A percentile compares a stretch with the other conserved stretches of the same genome.
Conservation (phyloP, 495 filamentous ascomycete species). For the Hyaloscypha hepaticicola region DNA sequence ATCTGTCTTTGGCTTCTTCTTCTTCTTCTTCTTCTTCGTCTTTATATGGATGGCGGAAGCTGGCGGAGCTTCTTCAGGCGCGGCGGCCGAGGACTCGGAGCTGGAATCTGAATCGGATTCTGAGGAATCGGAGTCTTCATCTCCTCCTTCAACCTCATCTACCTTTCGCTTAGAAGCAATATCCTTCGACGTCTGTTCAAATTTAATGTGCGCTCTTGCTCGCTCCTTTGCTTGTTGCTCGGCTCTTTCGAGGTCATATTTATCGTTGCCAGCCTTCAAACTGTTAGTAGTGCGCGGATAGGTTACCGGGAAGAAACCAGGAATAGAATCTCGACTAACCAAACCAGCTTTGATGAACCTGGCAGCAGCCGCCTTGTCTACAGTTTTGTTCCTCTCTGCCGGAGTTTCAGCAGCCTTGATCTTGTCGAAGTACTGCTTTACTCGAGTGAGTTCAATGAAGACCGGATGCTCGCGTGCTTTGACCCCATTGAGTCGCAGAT, state of each 20-base stretch:
- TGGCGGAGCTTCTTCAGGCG: background rate
- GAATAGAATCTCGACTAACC: conserved; percentile 42
- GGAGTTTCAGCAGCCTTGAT: conserved; percentile 64
- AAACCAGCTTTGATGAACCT: conserved; percentile 81
- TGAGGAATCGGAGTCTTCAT: conserved; percentile 32
- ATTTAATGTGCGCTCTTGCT: conserved; percentile 50
- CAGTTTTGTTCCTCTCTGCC: conserved; percentile 53
- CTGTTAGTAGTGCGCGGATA: conserved; percentile 14
- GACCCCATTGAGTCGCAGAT: conserved; percentile 74
- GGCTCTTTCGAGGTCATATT: conserved; percentile 53
- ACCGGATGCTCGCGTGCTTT: conserved; percentile 82
- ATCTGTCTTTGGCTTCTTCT: conserved; percentile 23
- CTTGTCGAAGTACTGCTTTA: conserved; percentile 92
- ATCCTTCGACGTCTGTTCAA: conserved; percentile 33
- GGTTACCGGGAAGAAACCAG: background rate
- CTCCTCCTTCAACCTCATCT: conserved; percentile 27
- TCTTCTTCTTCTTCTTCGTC: background rate
- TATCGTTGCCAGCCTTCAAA: conserved; percentile 61
- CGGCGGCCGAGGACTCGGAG: conserved; percentile 24
- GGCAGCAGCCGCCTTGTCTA: conserved; percentile 79
- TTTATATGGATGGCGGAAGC: background rate
- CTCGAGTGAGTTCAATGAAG: conserved; percentile 77
- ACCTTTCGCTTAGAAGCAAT: conserved; percentile 36
- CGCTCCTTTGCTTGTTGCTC: conserved; percentile 54
- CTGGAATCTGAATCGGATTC: conserved; percentile 25